Base-by-base conservation (phyloP, 805 yeast species). In the Wickerhamiella azyma region DNA sequence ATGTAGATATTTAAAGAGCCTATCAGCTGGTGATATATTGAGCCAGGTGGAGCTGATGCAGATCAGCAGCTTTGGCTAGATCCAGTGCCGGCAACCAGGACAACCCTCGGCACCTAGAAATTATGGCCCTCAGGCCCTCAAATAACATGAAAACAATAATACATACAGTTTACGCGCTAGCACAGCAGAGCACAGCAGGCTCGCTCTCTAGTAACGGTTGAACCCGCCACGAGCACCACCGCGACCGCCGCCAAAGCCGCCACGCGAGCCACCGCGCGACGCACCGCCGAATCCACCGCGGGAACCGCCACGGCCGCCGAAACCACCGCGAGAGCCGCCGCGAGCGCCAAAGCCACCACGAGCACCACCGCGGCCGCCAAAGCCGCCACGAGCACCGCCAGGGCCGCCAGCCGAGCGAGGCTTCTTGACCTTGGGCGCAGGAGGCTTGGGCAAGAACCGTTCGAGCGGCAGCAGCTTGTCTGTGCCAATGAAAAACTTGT, bases 401-500 rank as follows among this genome's bases (percentile, higher is more conserved):
- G 81, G 81, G 53, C 94, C 92, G 36, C 88, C 89, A 13, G 33
- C 33, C 40, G 76, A 76, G 47, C 75, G 80, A 71, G 85, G 85
- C 43, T 47, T 50, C 49, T 55, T 55, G 26, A 53, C 58, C 49
- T 56, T 56, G 10, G 60, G 60, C 10, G 53, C 59, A 18, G 57
- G 48, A 43, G 99, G 94, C 69, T 89, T 85, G 54, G 99, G 99
- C 66, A 92, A 72, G 70, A 92, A 92, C 71, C 98, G 79, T 59
- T 92, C 98, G 54, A 92, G 69, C 39, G 99, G 99, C 54, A 92
- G 76, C 55, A 92, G 73, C 68, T 92, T 92, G 67, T 92, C 97
- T 46, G 94, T 85, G 49, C 88, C 94, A 66, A 92, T 92, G 71
- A 68, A 92, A 64, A 92, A 89, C 68, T 88, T 88, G 67, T 92